Evolutionary conservation across 768 basidiomycete genomes (phyloP), one percentile per base, ranked within the genome.

Genomic region (Amanita subjunquillea): DNA sequence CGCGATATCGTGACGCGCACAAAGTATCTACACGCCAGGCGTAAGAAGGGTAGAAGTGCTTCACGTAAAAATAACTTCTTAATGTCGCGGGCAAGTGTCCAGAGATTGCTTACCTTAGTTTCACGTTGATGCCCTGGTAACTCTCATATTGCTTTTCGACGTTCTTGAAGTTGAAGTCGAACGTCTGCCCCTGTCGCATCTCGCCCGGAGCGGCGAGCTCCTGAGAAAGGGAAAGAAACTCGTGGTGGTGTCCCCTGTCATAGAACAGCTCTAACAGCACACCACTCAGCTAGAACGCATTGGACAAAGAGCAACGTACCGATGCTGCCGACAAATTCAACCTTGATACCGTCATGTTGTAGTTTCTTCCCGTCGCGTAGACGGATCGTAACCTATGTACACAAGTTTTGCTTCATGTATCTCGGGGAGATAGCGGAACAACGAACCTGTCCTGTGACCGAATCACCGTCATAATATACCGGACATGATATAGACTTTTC

Each of bases 101-200:
- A 17, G 39, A 38, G 43, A 65, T 9, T 15, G 53, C 83, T 58
- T 58, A 93, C 94, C 95, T 71, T 58, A 98, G 78, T 70, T 97
- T 98, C 54, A 98, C 96, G 60, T 98, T 99, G 64, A 97, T 98
- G 4, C 96, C 96, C 60, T 91, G 85, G 66, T 98, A 98, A 59
- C 87, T 91, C 73, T 98, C 95, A 58, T 89, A 98, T 66, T 97
- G 93, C 73, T 99, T 97, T 81, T 99, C 96, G 38, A 99, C 89
- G 62, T 95, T 99, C 77, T 97, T 97, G 79, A 99, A 98, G 62
- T 83, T 79, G 69, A 99, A 98, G 50, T 97, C 94, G 59, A 85
- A 96, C 7, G 92, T 91, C 69, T 97, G 94, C 0, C 93, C 93
- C 62, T 91, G 87, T 41, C 96, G 81, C 84, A 99, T 85, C 63